Evolutionary conservation across 225 moss, liverwort and hornwort genomes (phyloP), one percentile per base, ranked within the genome.

Genomic region (Physcomitrellopsis africana): DNA sequence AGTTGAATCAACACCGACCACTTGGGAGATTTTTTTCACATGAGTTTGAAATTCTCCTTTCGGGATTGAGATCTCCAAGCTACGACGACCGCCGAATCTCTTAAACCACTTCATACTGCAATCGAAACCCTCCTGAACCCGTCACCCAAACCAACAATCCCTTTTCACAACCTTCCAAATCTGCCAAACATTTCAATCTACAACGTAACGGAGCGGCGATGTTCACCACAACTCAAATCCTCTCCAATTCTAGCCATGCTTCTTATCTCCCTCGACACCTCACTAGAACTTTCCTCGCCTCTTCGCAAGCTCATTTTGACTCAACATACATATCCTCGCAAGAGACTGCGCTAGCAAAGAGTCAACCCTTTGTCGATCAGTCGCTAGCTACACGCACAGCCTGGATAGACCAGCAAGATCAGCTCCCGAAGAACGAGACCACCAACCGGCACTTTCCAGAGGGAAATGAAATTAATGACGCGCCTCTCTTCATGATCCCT

Each of bases 31-130:
- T 16, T 65, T 73, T 71, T 66, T 76, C 56, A 63, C 15, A 12
- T 71, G 69, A 3, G 54, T 58, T n/a, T 82, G 47, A 0, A 24
- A 8, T 2, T 65, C 70, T 11, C 13, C 9, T 3, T 10, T 57
- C 10, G 57, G 32, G 54, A 64, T 13, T 37, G 32, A 37, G 68
- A 79, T 72, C 48, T 70, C 42, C 48, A 60, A 75, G 24, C 67
- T 48, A 16, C 67, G 83, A 47, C 51, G 72, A 55, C 29, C 57
- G 24, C 56, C 63, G 0, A 79, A 62, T 17, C 27, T 63, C 62
- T 63, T 83, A 11, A 76, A 55, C 68, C 63, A 75, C 79, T 76
- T 79, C 83, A 83, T 83, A 32, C 32, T 78, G 42, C 42, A 22
- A 29, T 10, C 44, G 11, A 3, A 65, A 20, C 6, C 47, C 16